Base-by-base conservation (phyloP, 768 basidiomycete genomes). In the Lentinula lateritia region DNA sequence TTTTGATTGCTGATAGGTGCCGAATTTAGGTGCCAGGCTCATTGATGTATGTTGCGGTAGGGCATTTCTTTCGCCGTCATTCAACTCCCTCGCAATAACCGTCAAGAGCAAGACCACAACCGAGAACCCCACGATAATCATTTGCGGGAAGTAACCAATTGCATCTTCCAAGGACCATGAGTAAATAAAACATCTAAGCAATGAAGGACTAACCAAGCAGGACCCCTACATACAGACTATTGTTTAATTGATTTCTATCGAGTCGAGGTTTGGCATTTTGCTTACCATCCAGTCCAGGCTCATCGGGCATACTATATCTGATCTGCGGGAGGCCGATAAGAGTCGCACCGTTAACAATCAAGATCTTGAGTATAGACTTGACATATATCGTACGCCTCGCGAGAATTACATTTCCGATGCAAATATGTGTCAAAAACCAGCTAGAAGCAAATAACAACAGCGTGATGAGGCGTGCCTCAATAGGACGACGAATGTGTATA, bases 91-190 rank as follows among this genome's bases (percentile, higher is more conserved):
- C n/a, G 73, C 70, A 13, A 76, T 73, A 23, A 82, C 62, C 13
- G 76, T 74, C 36, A 79, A 68, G 32, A 84, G 70, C 1, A 84
- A 71, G n/a, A 68, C 58, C 34, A 81, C 69, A 15, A 73, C 72
- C 9, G 77, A 79, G 1, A 76, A 67, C 7, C 75, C 73, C n/a
- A 74, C 68, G 34, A 81, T 69, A 28, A 83, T 71, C 80, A 85
- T 83, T 67, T 86, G 84, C 5, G 83, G 82, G 66, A 86, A 84
- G 68, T 78, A 83, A 1, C 83, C 84, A 52, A 86, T 83, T 50
- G 72, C 72, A 65, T 84, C 82, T 84, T 62, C 43, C n/a, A 13
- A 16, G 13, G n/a, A 6, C 2, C 28, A 52, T 34, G 13, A 6
- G n/a, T 34, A 35, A 50, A 52, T 32, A 35, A 8, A 15, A 36